Evolutionary conservation across 352 stramenopile genomes (phyloP).

Genomic region (Globisporangium cystogenes): DNA sequence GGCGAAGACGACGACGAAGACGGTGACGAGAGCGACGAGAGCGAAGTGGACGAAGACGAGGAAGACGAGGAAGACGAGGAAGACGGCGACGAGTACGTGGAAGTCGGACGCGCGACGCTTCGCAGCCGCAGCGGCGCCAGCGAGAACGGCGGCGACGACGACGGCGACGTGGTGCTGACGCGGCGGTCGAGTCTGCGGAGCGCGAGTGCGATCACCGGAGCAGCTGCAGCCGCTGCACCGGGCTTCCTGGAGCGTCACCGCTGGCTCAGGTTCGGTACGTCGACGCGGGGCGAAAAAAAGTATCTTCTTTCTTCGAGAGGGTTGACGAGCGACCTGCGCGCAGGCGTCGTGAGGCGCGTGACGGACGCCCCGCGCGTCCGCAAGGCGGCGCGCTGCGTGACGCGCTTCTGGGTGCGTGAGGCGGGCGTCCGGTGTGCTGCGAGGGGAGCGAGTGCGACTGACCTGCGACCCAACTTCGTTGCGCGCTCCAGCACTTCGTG

Average conservation of each 20-base stretch:
- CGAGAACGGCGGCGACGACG: not conserved
- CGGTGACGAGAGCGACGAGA: constrained; percentile 16
- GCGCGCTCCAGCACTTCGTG: constrained; percentile 29
- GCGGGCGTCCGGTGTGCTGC: not conserved
- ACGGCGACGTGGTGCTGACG: not conserved
- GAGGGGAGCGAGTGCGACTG: too few species aligned
- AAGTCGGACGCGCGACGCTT: constrained; percentile 14
- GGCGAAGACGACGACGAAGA: constrained; percentile 15
- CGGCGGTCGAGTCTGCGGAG: not conserved
- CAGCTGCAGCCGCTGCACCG: not conserved
- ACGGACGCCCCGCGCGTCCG: constrained; percentile 14
- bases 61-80: constrained; percentile 24
- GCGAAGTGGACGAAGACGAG: constrained; percentile 20
- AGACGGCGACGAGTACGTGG: constrained; percentile 21
- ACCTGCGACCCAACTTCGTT: too few species aligned
- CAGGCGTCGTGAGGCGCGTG: constrained; percentile 7
- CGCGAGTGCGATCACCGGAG: not conserved
- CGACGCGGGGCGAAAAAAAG: too few species aligned
- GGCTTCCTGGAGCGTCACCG: constrained; percentile 8
- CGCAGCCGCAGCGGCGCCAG: constrained; percentile 3
- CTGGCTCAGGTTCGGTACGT: constrained; percentile 5
- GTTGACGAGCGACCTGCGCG: not conserved
- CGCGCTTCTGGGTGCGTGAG: constrained; percentile 33
- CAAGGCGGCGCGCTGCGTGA: constrained; percentile 18
- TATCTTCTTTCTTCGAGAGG: not conserved